Evolutionary conservation across 2,329 filamentous ascomycete genomes (phyloP).

Genomic region (Amesomyces nigricolor): DNA sequence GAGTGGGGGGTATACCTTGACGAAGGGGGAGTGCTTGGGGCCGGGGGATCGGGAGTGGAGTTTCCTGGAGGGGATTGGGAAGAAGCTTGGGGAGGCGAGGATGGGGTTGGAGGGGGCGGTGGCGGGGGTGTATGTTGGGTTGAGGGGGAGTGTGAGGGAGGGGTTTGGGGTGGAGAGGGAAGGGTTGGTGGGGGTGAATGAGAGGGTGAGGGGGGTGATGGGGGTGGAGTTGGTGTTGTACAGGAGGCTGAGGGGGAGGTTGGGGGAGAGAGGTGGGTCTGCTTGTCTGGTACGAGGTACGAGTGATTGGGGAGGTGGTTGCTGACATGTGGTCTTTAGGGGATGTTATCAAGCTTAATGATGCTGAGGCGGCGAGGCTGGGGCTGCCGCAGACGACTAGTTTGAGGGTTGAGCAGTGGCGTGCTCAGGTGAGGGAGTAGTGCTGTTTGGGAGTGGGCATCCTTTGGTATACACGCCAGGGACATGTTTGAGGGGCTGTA

Average conservation of each 20-base stretch:
- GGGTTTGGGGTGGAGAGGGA: slow-evolving; percentile 8
- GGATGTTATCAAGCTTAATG: slow-evolving; percentile 7
- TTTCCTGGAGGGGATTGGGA: slow-evolving; percentile 12
- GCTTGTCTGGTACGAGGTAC: not conserved
- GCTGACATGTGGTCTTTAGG: not conserved
- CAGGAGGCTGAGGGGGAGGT: not conserved
- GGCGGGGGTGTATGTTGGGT: slow-evolving; percentile 1
- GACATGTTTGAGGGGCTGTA: no score
- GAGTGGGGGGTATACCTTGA: not conserved
- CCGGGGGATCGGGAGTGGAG: not conserved
- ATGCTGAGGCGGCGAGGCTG: slow-evolving; percentile 3
- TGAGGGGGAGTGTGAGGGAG: slow-evolving; percentile 7
- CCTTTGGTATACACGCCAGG: no score
- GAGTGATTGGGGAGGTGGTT: not conserved
- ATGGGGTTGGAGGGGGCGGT: slow-evolving; percentile 3
- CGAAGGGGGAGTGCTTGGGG: not conserved
- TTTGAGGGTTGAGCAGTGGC: slow-evolving; percentile 12
- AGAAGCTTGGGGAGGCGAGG: slow-evolving; percentile 2
- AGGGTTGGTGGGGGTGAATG: not conserved
- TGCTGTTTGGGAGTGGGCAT: no score
- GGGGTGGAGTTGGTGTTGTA: slow-evolving; percentile 9
- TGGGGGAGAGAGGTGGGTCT: slow-evolving; percentile 4
- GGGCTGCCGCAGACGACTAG: slow-evolving; percentile 13
- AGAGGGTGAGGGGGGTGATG: not conserved
- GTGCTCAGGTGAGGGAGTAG: slow-evolving; percentile 3